A percentile compares a stretch with the other conserved stretches of the same genome.
These are phyloP conservation scores for Albophoma yamanashiensis DNA, from an alignment of 2,329 filamentous ascomycete species.

Conservation along the genomic window DNA sequence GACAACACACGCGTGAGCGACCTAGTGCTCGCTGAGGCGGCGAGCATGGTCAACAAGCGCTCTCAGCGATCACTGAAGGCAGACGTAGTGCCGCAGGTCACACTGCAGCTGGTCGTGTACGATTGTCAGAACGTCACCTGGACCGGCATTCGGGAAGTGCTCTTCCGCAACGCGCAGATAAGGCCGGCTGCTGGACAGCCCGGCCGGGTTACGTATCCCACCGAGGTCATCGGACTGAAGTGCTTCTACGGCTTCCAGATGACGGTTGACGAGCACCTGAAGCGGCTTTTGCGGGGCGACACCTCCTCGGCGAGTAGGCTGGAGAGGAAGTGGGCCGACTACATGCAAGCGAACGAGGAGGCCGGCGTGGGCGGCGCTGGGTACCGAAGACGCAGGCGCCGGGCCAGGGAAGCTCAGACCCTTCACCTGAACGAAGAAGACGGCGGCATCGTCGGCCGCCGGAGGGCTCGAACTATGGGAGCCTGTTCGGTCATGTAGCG, in stretches of 20 bases:
- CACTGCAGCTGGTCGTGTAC: conserved; percentile 71
- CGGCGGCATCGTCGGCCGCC: conserved; percentile 43
- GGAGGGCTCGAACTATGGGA: conserved; percentile 54
- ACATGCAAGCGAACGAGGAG: conserved; percentile 87
- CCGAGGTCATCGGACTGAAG: conserved; percentile 75
- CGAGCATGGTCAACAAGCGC: conserved; percentile 64
- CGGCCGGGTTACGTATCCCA: conserved; percentile 47
- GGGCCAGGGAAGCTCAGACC: conserved; percentile 72
- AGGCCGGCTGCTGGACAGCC: conserved; percentile 35
- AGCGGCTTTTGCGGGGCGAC: conserved; percentile 71
- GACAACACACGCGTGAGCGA: conserved; percentile 92
- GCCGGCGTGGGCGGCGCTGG: conserved; percentile 59
- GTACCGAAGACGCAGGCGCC: conserved; percentile 57
- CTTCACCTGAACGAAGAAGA: conserved; percentile 75
- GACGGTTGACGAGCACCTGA: conserved; percentile 88
- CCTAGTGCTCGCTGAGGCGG: conserved; percentile 74
- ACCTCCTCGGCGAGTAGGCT: conserved; percentile 64
- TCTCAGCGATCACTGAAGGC: conserved; percentile 28
- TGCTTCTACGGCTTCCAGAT: conserved; percentile 95
- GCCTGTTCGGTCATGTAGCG: conserved; percentile 54
- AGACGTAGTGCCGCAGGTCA: conserved; percentile 38
- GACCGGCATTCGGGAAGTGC: conserved; percentile 78
- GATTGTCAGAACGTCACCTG: conserved; percentile 90
- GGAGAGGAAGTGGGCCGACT: conserved; percentile 85
- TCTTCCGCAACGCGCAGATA: conserved; percentile 74